Conservation (phyloP, 305 asterid species). For the Solanum aculeatissimum region DNA sequence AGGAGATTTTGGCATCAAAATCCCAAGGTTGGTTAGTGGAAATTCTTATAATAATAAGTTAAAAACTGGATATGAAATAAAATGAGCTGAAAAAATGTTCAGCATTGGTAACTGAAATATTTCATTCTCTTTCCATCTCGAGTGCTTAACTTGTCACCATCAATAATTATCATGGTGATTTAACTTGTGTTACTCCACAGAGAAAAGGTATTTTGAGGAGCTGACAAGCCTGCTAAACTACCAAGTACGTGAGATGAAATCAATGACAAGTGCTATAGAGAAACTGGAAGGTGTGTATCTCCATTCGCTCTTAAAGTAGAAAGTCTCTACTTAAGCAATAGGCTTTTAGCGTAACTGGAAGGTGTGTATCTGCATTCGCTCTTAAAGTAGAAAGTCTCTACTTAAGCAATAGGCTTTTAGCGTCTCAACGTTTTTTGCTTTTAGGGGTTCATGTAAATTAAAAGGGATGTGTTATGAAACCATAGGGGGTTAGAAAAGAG, state of each 20-base stretch:
- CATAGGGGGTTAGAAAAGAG: not conserved
- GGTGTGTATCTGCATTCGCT: slow-evolving; percentile 8
- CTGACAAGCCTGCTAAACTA: slow-evolving; percentile 56
- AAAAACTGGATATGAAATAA: not conserved
- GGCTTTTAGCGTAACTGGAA: no score
- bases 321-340: not conserved
- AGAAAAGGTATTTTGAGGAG: slow-evolving; percentile 77
- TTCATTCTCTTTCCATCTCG: not conserved
- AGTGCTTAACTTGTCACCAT: not conserved
- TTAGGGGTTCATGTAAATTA: not conserved
- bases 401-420: not conserved
- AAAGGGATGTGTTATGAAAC: not conserved
- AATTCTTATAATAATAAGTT: not conserved
- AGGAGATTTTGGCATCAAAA: slow-evolving; percentile 62
- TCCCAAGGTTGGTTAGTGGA: slow-evolving; percentile 48
- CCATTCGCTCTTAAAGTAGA: not conserved
- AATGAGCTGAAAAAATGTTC: not conserved
- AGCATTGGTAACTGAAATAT: not conserved
- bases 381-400: not conserved
- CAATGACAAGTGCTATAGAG: slow-evolving; percentile 59
- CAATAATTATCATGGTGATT: not conserved
- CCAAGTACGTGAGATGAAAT: slow-evolving; percentile 87
- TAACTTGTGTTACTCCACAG: slow-evolving; percentile 30
- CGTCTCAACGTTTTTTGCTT: not conserved
- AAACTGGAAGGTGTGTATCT: slow-evolving; percentile 48